phyloP scores from a whole-genome alignment of 495 filamentous ascomycete species.

The Lasiosphaeria miniovina region DNA sequence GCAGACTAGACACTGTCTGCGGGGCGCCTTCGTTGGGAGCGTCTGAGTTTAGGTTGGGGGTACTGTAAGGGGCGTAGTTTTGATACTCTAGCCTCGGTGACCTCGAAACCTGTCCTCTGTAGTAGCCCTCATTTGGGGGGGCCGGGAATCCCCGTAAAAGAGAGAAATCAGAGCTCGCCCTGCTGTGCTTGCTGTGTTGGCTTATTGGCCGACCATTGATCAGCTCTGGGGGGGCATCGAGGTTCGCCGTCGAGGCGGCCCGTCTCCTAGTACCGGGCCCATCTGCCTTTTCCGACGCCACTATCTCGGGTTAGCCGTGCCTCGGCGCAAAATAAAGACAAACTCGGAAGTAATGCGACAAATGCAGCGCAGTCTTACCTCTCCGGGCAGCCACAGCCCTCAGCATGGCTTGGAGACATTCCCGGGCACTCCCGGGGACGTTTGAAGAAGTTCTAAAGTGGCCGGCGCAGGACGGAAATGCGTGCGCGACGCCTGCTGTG shows the following conservation, averaged over 20 bases:
- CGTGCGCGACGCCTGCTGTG: constrained; percentile 57
- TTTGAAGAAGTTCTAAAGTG: constrained; percentile 69
- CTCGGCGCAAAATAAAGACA: background rate
- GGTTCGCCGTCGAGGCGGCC: constrained; percentile 51
- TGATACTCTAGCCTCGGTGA: constrained; percentile 33
- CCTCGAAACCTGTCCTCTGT: constrained; percentile 26
- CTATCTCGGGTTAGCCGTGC: constrained; percentile 20
- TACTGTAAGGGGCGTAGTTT: constrained; percentile 14
- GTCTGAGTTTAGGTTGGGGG: constrained; percentile 20
- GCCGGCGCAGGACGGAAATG: constrained; percentile 59
- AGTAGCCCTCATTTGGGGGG: constrained; percentile 31
- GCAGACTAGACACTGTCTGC: constrained; percentile 43
- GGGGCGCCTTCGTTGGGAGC: constrained; percentile 33
- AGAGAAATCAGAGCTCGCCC: constrained; percentile 64
- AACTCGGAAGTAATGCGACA: background rate
- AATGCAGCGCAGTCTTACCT: constrained; percentile 52
- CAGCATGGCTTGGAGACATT: constrained; percentile 74
- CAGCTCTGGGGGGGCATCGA: constrained; percentile 47
- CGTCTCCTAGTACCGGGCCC: constrained; percentile 32
- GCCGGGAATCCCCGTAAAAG: constrained; percentile 42
- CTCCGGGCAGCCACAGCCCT: constrained; percentile 60
- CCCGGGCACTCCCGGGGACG: constrained; percentile 69
- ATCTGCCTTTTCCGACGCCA: constrained; percentile 26
- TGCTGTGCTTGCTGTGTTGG: constrained; percentile 56
- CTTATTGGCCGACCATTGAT: constrained; percentile 46